phyloP scores from a whole-genome alignment of 2,329 filamentous ascomycete species.

The Calonectria pteridis region DNA sequence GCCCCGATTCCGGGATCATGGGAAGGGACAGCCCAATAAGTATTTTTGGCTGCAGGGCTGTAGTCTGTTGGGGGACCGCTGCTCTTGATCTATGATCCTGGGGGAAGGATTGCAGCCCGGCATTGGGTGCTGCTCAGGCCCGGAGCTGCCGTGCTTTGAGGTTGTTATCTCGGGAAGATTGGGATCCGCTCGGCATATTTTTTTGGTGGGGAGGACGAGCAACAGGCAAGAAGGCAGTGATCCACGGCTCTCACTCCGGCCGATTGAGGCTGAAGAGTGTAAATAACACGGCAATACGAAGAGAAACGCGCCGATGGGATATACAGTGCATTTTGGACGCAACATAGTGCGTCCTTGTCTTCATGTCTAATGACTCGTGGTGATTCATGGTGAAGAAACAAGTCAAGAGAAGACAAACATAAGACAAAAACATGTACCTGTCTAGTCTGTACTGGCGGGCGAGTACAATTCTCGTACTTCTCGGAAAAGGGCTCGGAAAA shows the following conservation, averaged over 20 bases:
- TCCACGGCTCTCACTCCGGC: not conserved
- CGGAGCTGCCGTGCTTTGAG: not conserved
- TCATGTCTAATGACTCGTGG: not conserved
- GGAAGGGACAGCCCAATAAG: not conserved
- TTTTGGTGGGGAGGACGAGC: not conserved
- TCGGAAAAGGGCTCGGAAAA: not conserved
- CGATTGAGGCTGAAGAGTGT: slow-evolving; percentile 3
- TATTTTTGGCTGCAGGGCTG: not conserved
- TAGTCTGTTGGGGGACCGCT: not conserved
- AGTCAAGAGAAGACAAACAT: no score
- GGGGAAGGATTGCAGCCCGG: not conserved
- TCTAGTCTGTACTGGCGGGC: no score
- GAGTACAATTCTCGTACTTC: not conserved
- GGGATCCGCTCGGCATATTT: slow-evolving; percentile 6
- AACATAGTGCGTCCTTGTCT: not conserved
- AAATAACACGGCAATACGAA: slow-evolving; percentile 10
- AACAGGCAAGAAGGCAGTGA: not conserved
- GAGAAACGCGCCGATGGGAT: not conserved
- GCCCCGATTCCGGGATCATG: not conserved
- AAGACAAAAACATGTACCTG: not conserved
- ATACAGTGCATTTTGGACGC: not conserved
- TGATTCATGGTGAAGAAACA: not conserved
- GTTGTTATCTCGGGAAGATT: slow-evolving; percentile 2
- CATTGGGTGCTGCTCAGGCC: not conserved
- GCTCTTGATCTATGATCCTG: not conserved